Evolutionary conservation across 176 grass and related monocot genomes (phyloP), one percentile per base, ranked within the genome.

Genomic region (Cocos nucifera): DNA sequence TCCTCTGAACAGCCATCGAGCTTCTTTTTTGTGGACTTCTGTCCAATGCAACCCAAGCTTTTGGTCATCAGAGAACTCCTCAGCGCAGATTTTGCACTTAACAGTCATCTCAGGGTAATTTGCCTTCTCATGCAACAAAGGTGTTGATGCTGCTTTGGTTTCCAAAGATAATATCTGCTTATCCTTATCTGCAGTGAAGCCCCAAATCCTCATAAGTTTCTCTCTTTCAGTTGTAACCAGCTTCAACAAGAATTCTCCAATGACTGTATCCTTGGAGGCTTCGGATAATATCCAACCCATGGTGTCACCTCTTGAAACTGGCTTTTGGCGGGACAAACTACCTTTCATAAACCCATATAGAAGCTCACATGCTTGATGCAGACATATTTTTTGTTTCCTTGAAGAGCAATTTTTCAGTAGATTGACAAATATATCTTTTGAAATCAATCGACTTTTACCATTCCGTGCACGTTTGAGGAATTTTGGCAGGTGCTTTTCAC

Each of bases 401-500:
- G 93, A 92, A 57, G 60, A 53, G 58, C 81, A 98, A 28, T 61
- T 73, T 62, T 92, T 92, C 49, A 98, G 70, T 26, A 92, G 59
- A 80, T 71, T 86, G 66, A 86, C 49, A 49, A 98, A 91, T 19
- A 98, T 72, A 80, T 98, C 93, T 78, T 98, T 98, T 62, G 93
- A 91, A 53, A 98, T 85, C 16, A 90, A 78, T 64, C 93, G 83
- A 80, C 84, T 98, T 51, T 87, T 90, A 56, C 93, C 93, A 8
- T 98, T 79, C 74, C 93, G 88, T n/a, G 93, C 93, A 62, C 93
- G 81, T 83, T 92, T 98, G 56, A 98, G 84, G 73, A 92, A 98
- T 69, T 89, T 98, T 2, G 93, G 93, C 67, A 92, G 65, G 70
- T 98, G 93, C 59, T 76, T 92, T 63, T 98, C 83, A 62, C 93